Conservation (phyloP, 1,284 basidiomycete species). For the Cutaneotrichosporon sp. region DNA sequence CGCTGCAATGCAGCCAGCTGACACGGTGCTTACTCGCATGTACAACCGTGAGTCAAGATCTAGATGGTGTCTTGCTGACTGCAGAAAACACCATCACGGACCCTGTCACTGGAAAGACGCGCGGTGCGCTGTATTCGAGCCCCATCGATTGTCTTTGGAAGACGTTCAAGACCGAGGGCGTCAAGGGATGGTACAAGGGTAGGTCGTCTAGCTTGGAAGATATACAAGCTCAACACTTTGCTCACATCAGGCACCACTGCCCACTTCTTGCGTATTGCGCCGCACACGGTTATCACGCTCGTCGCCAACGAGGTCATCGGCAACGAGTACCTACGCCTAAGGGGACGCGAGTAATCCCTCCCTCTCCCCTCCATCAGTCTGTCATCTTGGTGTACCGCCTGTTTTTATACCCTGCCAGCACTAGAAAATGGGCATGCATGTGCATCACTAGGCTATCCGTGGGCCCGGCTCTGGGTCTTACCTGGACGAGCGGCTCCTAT, state of each 20-base stretch:
- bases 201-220: slow-evolving; percentile 20
- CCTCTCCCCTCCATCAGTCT: not conserved
- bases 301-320: slow-evolving; percentile 83
- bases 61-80: not conserved
- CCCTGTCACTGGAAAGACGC: slow-evolving; percentile 66
- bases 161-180: slow-evolving; percentile 85
- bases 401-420: slow-evolving; percentile 10
- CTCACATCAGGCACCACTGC: slow-evolving; percentile 68
- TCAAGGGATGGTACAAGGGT: slow-evolving; percentile 91
- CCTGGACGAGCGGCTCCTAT: not conserved
- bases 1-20: slow-evolving; percentile 71
- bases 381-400: slow-evolving; percentile 1
- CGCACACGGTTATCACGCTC: slow-evolving; percentile 81
- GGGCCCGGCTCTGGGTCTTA: not conserved
- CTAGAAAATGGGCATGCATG: slow-evolving; percentile 24
- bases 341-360: slow-evolving; percentile 19
- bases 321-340: slow-evolving; percentile 61
- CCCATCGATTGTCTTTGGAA: slow-evolving; percentile 97
- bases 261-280: slow-evolving; percentile 86
- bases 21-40: slow-evolving; percentile 80
- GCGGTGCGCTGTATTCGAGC: slow-evolving; percentile 80
- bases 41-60: slow-evolving; percentile 69
- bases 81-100: slow-evolving; percentile 68
- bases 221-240: too few relatives aligned
- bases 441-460: slow-evolving; percentile 16